These are phyloP conservation scores for Mortierella sp. DNA, from an alignment of 371 early-diverging fungal genomes.

Conservation along the genomic window DNA sequence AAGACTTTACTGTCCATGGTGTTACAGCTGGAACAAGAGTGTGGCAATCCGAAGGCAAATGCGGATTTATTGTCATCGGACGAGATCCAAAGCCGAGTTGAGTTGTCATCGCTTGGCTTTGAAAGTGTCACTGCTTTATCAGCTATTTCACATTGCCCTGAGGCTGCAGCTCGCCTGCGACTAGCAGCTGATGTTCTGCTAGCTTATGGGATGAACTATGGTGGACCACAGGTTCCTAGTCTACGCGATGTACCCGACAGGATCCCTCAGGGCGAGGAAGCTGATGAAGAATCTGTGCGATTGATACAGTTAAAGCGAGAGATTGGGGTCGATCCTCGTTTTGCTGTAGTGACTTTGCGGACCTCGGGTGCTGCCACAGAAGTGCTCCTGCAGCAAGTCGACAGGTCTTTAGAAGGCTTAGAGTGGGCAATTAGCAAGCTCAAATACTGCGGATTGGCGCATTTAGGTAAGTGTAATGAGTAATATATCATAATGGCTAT, in stretches of 20 bases:
- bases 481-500: conserved; percentile 6
- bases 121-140: conserved; percentile 38
- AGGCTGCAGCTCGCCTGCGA: conserved; percentile 39
- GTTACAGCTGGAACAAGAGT: conserved; percentile 43
- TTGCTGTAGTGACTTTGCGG: conserved; percentile 45
- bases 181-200: conserved; percentile 47
- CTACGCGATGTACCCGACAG: conserved; percentile 31
- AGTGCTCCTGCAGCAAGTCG: conserved; percentile 41
- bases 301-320: conserved; percentile 32
- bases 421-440: conserved; percentile 53
- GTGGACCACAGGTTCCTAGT: conserved; percentile 23
- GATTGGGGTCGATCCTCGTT: conserved; percentile 38
- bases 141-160: conserved; percentile 25
- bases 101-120: conserved; percentile 26
- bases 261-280: conserved; percentile 17
- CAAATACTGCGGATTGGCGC: conserved; percentile 44
- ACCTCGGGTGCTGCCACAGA: conserved; percentile 38
- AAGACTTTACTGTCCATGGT: conserved; percentile 39
- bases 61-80: conserved; percentile 11
- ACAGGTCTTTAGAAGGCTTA: conserved; percentile 43
- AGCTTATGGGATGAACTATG: conserved; percentile 38
- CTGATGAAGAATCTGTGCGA: conserved; percentile 35
- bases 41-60: conserved; percentile 20
- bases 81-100: background rate
- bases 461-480: conserved; percentile 27